Base-by-base conservation (phyloP, 441 rosid species). In the Iberis amara region DNA sequence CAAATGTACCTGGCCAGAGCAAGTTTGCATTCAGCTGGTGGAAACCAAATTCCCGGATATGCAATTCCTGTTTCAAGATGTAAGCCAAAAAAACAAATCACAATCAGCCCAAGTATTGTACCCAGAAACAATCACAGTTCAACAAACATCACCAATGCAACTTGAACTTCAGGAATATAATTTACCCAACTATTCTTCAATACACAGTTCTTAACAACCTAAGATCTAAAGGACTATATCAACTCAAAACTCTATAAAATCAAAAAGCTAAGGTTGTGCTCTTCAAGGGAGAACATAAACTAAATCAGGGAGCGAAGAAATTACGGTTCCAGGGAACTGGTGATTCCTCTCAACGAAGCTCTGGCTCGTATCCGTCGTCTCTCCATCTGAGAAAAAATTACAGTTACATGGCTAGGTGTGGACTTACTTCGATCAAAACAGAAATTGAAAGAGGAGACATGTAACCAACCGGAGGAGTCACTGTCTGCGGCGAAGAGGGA, bases 1-100 rank as follows among this genome's bases (percentile, higher is more conserved):
- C 59, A 59, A 91, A 91, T 2, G 96, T 70, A 67, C 98, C 96
- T 0, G 98, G 98, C 98, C 98, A 91, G 7, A 87, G 91, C 67
- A 91, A 76, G 76, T 91, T 91, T 58, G 96, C 98, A 81, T 91
- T 91, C 59, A 85, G 68, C 71, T 80, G 82, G 46, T 91, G 98
- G 59, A 91, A 91, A 4, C 90, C 80, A 61, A 88, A 91, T 59
- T 91, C 98, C 13, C 86, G 71, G 53, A 91, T 69, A 18, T 73
- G 57, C 65, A 91, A 59, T 61, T 85, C 94, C 96, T 91, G 82
- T 64, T 68, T 24, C 42, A 31, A 50, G n/a, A 27, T 27, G 36
- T 64, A 71, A 57, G 43, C 31, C 57, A 37, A 10, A 10, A n/a
- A 4, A 46, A 26, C 10, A 18, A 26, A 18, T 41, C 51, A 62